phyloP scores from a whole-genome alignment of 305 asterid genomes.

The Fraxinus ornus region DNA sequence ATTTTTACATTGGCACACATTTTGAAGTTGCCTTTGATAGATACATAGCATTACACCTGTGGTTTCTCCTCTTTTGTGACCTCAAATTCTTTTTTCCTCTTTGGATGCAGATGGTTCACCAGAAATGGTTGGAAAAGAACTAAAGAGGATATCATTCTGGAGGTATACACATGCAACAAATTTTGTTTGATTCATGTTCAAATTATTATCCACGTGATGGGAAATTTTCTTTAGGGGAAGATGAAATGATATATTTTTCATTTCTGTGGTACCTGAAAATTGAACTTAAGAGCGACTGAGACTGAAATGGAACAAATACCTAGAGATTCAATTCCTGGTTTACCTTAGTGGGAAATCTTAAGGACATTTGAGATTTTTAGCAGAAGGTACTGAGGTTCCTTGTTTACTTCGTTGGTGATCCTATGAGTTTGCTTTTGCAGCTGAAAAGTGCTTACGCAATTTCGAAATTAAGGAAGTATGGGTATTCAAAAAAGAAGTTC shows the following conservation, averaged over 20 bases:
- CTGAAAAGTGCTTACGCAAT: constrained; percentile 86
- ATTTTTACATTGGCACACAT: not conserved
- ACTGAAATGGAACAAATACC: constrained; percentile 2
- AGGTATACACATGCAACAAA: constrained; percentile 47
- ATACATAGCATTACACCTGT: constrained; percentile 13
- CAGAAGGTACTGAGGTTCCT: constrained; percentile 13
- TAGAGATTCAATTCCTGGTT: constrained; percentile 5
- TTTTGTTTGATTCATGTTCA: constrained; percentile 14
- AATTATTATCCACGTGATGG: constrained; percentile 12
- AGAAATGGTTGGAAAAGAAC: constrained; percentile 87
- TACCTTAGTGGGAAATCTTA: not conserved
- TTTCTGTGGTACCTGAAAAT: constrained; percentile 18
- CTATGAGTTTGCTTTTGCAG: constrained; percentile 47
- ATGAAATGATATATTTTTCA: constrained; percentile 8
- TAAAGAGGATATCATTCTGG: constrained; percentile 63
- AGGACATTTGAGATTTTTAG: constrained; percentile 14
- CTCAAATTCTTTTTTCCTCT: constrained; percentile 20
- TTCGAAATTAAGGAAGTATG: constrained; percentile 71
- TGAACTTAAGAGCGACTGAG: not conserved
- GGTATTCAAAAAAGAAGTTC: constrained; percentile 77
- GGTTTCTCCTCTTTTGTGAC: constrained; percentile 7
- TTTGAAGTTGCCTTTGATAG: constrained; percentile 5
- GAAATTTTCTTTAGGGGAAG: constrained; percentile 9
- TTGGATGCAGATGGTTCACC: constrained; percentile 78
- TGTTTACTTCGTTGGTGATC: constrained; percentile 18